Percentiles rank a stretch among this genome's conserved stretches.
These are phyloP conservation scores for Hyparrhenia diplandra DNA, from an alignment of 176 grass and related monocot species.

Conservation along the genomic window DNA sequence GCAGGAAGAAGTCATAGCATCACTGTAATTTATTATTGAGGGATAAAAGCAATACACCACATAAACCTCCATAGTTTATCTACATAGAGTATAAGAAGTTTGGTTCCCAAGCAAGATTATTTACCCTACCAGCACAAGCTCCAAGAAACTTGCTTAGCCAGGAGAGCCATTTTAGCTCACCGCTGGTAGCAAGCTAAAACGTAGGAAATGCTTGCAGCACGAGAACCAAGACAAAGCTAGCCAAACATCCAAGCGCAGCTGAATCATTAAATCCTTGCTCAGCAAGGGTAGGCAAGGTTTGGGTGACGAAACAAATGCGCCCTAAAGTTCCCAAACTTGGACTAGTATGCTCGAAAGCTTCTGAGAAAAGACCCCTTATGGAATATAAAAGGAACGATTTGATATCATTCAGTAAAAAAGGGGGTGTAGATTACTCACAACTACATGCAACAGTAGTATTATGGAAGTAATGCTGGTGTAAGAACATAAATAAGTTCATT, in stretches of 20 bases:
- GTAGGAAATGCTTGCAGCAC: no score
- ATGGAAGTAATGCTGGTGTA: not conserved
- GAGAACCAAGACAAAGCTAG: no score
- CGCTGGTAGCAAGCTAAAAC: no score
- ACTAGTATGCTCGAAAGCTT: not conserved
- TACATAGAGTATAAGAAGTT: not conserved
- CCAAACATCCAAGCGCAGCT: no score
- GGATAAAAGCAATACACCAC: not conserved
- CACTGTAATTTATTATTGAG: not conserved
- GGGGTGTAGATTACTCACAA: not conserved
- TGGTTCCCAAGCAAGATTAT: no score
- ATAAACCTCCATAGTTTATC: not conserved
- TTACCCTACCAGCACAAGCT: no score
- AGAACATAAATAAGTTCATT: not conserved
- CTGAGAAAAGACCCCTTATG: not conserved
- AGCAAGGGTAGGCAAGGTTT: no score
- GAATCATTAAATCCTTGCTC: no score
- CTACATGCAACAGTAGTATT: not conserved
- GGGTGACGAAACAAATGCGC: no score
- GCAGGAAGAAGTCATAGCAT: not conserved
- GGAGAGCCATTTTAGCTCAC: no score
- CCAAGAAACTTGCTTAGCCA: no score
- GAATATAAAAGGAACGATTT: not conserved
- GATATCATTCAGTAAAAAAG: not conserved
- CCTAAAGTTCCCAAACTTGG: not conserved